Conservation (phyloP, 2,329 filamentous ascomycete genomes). For the Pyrenophora graminea region DNA sequence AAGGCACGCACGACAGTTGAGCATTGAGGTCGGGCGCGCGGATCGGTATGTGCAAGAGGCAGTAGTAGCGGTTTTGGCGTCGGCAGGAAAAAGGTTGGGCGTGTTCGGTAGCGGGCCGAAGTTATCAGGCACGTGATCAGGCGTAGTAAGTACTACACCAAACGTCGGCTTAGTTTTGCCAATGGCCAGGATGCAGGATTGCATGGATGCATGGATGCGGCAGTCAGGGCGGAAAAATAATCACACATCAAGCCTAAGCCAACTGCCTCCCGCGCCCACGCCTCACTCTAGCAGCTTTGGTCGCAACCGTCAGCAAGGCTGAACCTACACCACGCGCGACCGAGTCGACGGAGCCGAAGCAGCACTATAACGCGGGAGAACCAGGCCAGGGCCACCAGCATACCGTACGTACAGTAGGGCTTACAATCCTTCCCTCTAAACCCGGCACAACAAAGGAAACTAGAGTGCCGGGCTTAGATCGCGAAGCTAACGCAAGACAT, state of each 20-base stretch:
- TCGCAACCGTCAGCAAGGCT: slow-evolving; percentile 17
- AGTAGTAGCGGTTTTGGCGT: slow-evolving; percentile 1
- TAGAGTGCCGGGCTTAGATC: slow-evolving; percentile 5
- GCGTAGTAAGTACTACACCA: slow-evolving; percentile 2
- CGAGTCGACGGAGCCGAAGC: slow-evolving; percentile 22
- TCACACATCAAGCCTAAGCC: slow-evolving; percentile 32
- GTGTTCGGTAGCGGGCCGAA: slow-evolving; percentile 16
- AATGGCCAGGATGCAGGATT: no score
- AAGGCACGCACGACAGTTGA: slow-evolving; percentile 52
- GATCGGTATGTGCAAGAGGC: slow-evolving; percentile 12
- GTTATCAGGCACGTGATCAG: slow-evolving; percentile 17
- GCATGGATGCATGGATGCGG: neutral
- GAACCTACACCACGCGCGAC: slow-evolving; percentile 12
- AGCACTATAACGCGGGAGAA: slow-evolving; percentile 17
- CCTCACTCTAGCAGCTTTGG: slow-evolving; percentile 12
- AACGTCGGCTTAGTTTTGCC: no score
- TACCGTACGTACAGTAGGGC: slow-evolving; percentile 11
- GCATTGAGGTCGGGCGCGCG: slow-evolving; percentile 45
- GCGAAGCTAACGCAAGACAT: slow-evolving; percentile 27
- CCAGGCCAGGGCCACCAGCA: slow-evolving; percentile 12
- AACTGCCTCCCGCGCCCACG: slow-evolving; percentile 16
- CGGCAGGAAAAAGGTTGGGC: slow-evolving; percentile 23
- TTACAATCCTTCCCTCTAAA: slow-evolving; percentile 9
- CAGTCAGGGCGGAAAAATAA: slow-evolving; percentile 20
- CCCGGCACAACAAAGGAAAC: slow-evolving; percentile 9